Evolutionary conservation across 2,329 filamentous ascomycete species (phyloP).

Genomic region (Colletotrichum gigasporum): DNA sequence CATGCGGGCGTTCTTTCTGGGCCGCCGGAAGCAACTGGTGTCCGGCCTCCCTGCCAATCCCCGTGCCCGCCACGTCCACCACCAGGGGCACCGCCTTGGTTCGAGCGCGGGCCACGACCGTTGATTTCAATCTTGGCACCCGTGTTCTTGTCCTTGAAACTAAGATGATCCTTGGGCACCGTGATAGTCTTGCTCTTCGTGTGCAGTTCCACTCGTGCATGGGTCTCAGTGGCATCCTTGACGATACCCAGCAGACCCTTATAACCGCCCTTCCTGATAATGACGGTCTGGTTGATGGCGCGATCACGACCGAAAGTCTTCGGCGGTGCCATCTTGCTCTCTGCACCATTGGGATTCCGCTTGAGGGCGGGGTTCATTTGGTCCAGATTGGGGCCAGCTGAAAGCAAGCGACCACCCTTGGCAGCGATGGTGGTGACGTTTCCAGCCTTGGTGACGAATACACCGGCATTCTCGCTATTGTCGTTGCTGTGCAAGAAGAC

Average conservation of each 20-base stretch:
- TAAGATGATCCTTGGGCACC: slow-evolving; percentile 82
- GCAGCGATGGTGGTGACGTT: slow-evolving; percentile 93
- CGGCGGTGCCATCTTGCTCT: slow-evolving; percentile 71
- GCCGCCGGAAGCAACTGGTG: slow-evolving; percentile 68
- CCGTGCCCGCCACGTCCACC: slow-evolving; percentile 55
- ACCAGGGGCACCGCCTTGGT: slow-evolving; percentile 51
- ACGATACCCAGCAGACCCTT: slow-evolving; percentile 96
- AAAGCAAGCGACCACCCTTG: slow-evolving; percentile 81
- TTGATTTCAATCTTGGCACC: slow-evolving; percentile 81
- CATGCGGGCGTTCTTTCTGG: slow-evolving; percentile 80
- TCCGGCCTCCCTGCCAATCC: slow-evolving; percentile 74
- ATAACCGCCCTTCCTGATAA: slow-evolving; percentile 85
- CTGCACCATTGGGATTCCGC: slow-evolving; percentile 67
- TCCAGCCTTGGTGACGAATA: slow-evolving; percentile 86
- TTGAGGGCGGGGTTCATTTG: slow-evolving; percentile 94
- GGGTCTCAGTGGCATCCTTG: slow-evolving; percentile 88
- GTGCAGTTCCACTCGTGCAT: slow-evolving; percentile 91
- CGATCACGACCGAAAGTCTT: slow-evolving; percentile 81
- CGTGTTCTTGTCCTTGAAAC: slow-evolving; percentile 84
- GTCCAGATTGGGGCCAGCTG: slow-evolving; percentile 78
- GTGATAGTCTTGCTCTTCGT: slow-evolving; percentile 93
- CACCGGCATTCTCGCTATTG: slow-evolving; percentile 84
- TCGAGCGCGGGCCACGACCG: slow-evolving; percentile 55
- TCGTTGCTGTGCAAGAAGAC: slow-evolving; percentile 89
- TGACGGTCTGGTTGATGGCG: slow-evolving; percentile 90